Evolutionary conservation across 441 rosid species (phyloP), one percentile per base, ranked within the genome.

Genomic region (Aleurites moluccanus): DNA sequence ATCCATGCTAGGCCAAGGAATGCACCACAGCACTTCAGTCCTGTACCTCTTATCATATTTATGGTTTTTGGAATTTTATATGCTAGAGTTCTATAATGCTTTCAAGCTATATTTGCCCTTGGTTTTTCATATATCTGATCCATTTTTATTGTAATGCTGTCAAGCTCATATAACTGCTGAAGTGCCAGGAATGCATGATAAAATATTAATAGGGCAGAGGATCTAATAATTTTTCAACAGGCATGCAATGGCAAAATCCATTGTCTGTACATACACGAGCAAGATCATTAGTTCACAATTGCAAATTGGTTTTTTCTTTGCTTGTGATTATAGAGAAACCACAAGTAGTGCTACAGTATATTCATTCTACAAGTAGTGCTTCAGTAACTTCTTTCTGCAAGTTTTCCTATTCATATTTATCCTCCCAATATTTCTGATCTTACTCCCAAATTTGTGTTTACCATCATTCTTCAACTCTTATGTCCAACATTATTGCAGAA

Each of bases 401-500:
- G 20, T 40, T 55, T 25, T 27, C 30, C 21, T 21, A 40, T 6
- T 38, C 68, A 16, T 47, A 13, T 67, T 50, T 13, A 6, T 67
- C 27, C 23, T 20, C 15, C 50, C 4, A 27, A 16, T 68, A 25
- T 27, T 68, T 50, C 44, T 50, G 0, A 33, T 30, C 18, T 0
- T 15, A 13, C 60, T 73, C 16, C 49, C n/a, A 18, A 3, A 21
- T 57, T 60, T 71, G 8, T 8, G 18, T 25, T 60, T 49, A 20
- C 55, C 3, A 21, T 53, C 49, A 30, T 69, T 8, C n/a, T 23
- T 15, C 2, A 67, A n/a, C 57, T 59, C 45, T 20, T 21, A 38
- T 60, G 30, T 35, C 49, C 38, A 18, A 59, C n/a, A 72, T 55
- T 14, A n/a, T 47, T 40, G 75, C 84, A 82, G 85, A 81, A 82